Evolutionary conservation across 352 stramenopile species (phyloP), one percentile per base, ranked within the genome.

Genomic region (Pythium aphanidermatum): DNA sequence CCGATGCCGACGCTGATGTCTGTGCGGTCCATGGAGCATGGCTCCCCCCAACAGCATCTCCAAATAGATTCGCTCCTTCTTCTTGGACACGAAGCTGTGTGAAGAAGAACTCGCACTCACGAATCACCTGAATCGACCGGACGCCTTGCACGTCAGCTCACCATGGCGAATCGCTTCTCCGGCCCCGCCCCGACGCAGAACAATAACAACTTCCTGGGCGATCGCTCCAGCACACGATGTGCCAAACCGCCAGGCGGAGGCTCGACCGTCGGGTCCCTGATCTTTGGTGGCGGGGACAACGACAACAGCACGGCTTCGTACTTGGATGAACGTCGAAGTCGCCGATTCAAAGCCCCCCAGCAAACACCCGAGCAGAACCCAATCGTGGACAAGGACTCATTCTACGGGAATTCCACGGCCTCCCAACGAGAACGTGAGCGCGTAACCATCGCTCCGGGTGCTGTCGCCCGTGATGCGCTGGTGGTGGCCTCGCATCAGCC

Each of bases 291-390:
- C 19, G 33, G 46, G 19, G 50, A 57, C 10, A 42, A 29, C 11
- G 36, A 32, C 31, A 50, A 56, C 39, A 57, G 65, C 29, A 51
- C 66, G 24, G 21, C 35, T 21, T 75, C 62, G 21, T 80, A 74
- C 52, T 58, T 78, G 42, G 71, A 83, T 38, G 71, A 83, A 26
- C 65, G 65, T 43, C 75, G 74, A 44, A 65, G 65, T 11, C 68
- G 71, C 29, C 71, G 71, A 12, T 67, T 63, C 20, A 53, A 64
- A 11, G 43, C 40, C 10, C 50, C n/a, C n/a, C n/a, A 56, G 1
- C 37, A 68, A 31, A 53, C 21, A 12, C 71, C 71, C 3, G 65
- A 83, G 51, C 55, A 68, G 4, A 65, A 65, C 34, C 50, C 57
- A 24, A 60, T 68, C 28, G 65, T 61, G 5, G 63, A 58, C 28